A percentile compares a stretch with the other conserved stretches of the same genome.
phyloP scores from a whole-genome alignment of 257 asterid genomes.

The Scutellaria galericulata region DNA sequence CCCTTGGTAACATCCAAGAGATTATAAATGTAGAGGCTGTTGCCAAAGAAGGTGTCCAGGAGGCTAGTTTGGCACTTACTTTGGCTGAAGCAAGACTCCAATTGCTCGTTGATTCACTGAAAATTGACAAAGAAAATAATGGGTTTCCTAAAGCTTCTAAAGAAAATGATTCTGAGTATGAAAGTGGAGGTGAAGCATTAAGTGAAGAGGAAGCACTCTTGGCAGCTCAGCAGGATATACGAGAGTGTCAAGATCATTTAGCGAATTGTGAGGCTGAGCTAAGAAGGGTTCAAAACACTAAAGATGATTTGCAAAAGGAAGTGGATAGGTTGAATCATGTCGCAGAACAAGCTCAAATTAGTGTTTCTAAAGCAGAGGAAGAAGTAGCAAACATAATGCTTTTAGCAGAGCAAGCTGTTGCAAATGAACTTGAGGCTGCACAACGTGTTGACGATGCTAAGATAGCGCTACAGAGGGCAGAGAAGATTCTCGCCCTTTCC shows the following conservation, averaged over 20 bases:
- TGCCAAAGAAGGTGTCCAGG: constrained; percentile 75
- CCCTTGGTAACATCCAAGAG: constrained; percentile 63
- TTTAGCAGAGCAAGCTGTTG: constrained; percentile 97
- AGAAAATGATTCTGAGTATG: constrained; percentile 37
- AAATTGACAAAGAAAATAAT: constrained; percentile 46
- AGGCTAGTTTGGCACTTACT: constrained; percentile 74
- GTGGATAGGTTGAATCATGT: constrained; percentile 70
- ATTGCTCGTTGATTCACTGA: constrained; percentile 56
- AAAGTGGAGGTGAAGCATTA: constrained; percentile 46
- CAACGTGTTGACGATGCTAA: constrained; percentile 84
- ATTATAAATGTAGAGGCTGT: constrained; percentile 66
- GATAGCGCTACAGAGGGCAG: constrained; percentile 83
- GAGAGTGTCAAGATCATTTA: constrained; percentile 61
- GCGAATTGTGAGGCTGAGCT: constrained; percentile 71
- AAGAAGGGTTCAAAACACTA: constrained; percentile 65
- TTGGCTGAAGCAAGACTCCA: constrained; percentile 86
- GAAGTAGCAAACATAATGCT: constrained; percentile 94
- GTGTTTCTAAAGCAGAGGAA: constrained; percentile 78
- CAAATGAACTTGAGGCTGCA: constrained; percentile 88
- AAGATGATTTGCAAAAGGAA: constrained; percentile 90
- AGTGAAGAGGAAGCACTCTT: constrained; percentile 58
- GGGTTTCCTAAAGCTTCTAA: constrained; percentile 40
- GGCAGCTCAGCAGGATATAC: constrained; percentile 65
- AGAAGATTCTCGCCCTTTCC: constrained; percentile 65
- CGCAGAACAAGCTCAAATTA: constrained; percentile 68